These are phyloP conservation scores for Rusavskia elegans DNA, from an alignment of 495 filamentous ascomycete species.

Conservation along the genomic window DNA sequence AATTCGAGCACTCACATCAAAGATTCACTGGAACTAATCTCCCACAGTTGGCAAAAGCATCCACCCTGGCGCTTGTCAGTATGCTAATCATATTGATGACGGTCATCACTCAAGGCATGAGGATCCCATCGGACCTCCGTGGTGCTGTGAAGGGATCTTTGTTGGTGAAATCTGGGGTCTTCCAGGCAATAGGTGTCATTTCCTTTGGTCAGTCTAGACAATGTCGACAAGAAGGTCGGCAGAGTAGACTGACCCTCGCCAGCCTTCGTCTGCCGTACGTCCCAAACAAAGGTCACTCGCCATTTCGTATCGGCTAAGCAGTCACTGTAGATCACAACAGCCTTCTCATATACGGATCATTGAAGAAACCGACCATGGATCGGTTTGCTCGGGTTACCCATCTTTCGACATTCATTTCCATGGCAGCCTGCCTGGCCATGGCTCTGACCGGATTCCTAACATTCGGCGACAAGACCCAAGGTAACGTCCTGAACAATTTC, in stretches of 20 bases:
- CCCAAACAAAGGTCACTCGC: neutral
- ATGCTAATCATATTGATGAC: conserved; percentile 82
- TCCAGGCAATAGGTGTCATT: conserved; percentile 93
- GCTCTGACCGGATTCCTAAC: conserved; percentile 79
- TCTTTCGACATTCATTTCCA: conserved; percentile 74
- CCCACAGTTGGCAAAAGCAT: conserved; percentile 78
- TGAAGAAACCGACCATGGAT: conserved; percentile 86
- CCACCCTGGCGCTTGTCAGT: conserved; percentile 74
- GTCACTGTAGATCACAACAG: conserved; percentile 64
- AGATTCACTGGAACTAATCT: conserved; percentile 14
- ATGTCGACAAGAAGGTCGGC: neutral
- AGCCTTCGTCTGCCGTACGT: conserved; percentile 71
- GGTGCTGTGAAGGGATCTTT: conserved; percentile 53
- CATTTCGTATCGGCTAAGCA: neutral
- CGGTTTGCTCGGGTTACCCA: conserved; percentile 86
- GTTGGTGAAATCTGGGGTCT: conserved; percentile 67
- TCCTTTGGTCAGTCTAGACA: conserved; percentile 60
- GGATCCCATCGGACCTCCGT: conserved; percentile 49
- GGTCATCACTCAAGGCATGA: conserved; percentile 70
- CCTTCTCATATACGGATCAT: conserved; percentile 89
- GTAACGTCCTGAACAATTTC: conserved; percentile 97
- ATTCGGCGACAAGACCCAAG: conserved; percentile 79
- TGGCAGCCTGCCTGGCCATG: conserved; percentile 78
- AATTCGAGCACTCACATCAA: neutral
- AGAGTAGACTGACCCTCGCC: conserved; percentile 19